These are phyloP conservation scores for Perkinsus marinus DNA, from an alignment of 169 alveolate species.

Conservation along the genomic window DNA sequence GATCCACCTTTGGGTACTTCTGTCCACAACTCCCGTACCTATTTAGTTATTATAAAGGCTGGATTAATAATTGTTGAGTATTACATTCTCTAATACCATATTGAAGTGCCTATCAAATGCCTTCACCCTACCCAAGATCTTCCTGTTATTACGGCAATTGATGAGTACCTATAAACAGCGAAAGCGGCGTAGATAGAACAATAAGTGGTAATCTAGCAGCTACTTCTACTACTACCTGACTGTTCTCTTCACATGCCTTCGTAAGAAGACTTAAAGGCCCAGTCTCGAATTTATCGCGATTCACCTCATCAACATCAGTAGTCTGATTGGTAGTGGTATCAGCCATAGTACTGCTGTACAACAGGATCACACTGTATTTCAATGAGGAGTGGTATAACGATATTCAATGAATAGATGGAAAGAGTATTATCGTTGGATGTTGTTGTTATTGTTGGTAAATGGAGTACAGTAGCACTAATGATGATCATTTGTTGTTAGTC, in stretches of 20 bases:
- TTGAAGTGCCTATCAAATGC: slow-evolving; percentile 94
- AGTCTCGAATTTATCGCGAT: background rate
- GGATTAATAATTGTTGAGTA: background rate
- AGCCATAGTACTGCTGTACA: background rate
- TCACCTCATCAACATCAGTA: background rate
- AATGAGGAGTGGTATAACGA: background rate
- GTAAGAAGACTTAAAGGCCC: background rate
- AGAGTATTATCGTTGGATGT: background rate
- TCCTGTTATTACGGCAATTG: slow-evolving; percentile 87
- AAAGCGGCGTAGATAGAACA: background rate
- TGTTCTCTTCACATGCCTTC: background rate
- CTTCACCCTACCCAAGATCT: slow-evolving; percentile 81
- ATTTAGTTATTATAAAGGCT: background rate
- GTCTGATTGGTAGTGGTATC: background rate
- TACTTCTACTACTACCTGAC: background rate
- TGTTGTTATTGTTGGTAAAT: background rate
- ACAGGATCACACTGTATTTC: background rate
- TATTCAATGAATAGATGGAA: background rate
- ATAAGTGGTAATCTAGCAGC: background rate
- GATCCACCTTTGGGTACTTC: slow-evolving; percentile 68
- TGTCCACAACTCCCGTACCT: slow-evolving; percentile 90
- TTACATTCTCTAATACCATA: slow-evolving; percentile 69
- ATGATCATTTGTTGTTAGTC: background rate
- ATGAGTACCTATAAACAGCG: slow-evolving; percentile 68
- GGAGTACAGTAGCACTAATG: background rate